Evolutionary conservation across 1,139 yeast genomes (phyloP), one percentile per base, ranked within the genome.

Genomic region (Geotrichum candidum): DNA sequence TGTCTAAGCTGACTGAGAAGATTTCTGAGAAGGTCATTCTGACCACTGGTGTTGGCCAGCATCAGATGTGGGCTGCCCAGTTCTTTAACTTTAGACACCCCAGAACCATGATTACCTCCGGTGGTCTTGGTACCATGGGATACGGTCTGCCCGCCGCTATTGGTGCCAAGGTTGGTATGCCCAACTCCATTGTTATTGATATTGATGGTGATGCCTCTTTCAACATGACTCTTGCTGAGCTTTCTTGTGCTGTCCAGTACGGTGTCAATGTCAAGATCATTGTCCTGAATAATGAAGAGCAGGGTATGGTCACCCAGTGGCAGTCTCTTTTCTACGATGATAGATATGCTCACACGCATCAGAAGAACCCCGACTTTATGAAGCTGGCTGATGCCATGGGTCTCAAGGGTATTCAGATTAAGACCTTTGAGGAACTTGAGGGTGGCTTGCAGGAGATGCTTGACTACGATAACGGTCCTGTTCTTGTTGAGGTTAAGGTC

Each of bases 61-160:
- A 94, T 82, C 99, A 94, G 80, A 94, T 94, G 99, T 94, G 99
- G 98, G 95, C 98, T 53, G 99, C 99, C 53, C 99, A 94, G 79
- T 92, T 91, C 76, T 91, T 88, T 84, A 85, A 91, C 61, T 92
- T 97, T 96, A 87, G 86, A 65, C 79, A 84, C 67, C 97, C 98
- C 69, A 84, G 98, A 77, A 83, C 96, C 61, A 87, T 94, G 82
- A 88, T 94, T 74, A 91, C 98, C 29, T 90, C 97, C 61, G 99
- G 99, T 78, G 99, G 99, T 70, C 83, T 94, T 72, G 99, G 99
- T 70, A 94, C 99, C 65, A 94, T 94, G 99, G 99, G 99, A 65
- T 94, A 78, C 77, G 99, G 99, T 67, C 80, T 92, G 65, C 98
- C 99, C 41, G 89, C 98, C 54, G 98, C 98, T 61, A 94, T 94